Percentiles rank a stretch among this genome's conserved stretches.
phyloP scores from a whole-genome alignment of 2,329 filamentous ascomycete species.

The Penicillium frequentans region DNA sequence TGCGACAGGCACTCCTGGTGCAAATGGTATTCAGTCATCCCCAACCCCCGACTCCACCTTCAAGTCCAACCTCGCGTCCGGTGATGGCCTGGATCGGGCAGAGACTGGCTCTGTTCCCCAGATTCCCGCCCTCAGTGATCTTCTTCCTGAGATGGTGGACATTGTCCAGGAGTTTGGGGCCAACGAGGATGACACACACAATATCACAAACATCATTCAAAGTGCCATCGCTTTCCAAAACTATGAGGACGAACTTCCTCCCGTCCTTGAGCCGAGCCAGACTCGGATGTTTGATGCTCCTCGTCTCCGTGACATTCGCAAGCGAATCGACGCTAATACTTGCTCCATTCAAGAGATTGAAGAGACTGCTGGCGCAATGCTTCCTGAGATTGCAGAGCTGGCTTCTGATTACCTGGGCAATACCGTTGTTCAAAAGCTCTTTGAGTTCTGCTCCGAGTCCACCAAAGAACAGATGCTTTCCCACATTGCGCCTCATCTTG shows the following conservation, averaged over 20 bases:
- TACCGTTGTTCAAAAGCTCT: conserved; percentile 98
- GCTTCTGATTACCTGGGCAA: conserved; percentile 96
- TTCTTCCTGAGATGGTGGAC: conserved; percentile 77
- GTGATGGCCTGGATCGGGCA: conserved; percentile 31
- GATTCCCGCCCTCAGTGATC: conserved; percentile 72
- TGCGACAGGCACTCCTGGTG: conserved; percentile 74
- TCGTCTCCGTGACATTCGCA: conserved; percentile 90
- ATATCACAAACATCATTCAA: conserved; percentile 73
- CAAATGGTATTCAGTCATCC: conserved; percentile 83
- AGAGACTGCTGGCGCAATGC: conserved; percentile 87
- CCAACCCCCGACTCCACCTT: conserved; percentile 84
- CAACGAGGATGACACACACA: conserved; percentile 70
- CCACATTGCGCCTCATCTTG: conserved; percentile 86
- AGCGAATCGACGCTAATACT: conserved; percentile 94
- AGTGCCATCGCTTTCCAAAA: conserved; percentile 71
- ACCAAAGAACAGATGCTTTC: conserved; percentile 88
- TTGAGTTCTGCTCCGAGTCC: conserved; percentile 90
- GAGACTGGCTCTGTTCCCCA: conserved; percentile 45
- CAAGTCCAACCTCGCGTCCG: conserved; percentile 30
- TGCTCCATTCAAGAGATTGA: conserved; percentile 86
- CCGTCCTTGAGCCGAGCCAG: conserved; percentile 83
- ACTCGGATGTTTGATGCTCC: conserved; percentile 90
- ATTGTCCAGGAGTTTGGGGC: conserved; percentile 91
- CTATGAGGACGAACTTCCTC: conserved; percentile 81
- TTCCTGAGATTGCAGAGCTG: conserved; percentile 92